Evolutionary conservation across 2,329 filamentous ascomycete species (phyloP).

Genomic region (Fusarium sp.): DNA sequence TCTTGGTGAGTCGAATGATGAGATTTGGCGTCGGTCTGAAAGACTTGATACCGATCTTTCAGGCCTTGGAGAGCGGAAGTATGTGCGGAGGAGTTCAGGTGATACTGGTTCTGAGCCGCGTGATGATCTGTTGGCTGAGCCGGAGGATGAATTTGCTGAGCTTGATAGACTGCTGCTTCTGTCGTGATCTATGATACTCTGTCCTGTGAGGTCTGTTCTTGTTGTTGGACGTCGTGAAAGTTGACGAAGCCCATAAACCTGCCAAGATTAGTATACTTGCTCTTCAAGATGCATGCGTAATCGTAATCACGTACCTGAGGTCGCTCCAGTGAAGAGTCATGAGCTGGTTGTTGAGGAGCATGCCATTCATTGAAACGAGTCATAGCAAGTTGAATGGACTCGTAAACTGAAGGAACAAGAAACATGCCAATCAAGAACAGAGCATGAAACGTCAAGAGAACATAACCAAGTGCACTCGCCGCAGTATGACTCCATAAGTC

Average conservation of each 20-base stretch:
- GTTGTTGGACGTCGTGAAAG: constrained; percentile 45
- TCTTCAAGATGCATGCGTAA: rapidly evolving
- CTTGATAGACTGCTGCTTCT: constrained; percentile 9
- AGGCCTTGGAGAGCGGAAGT: constrained; percentile 40
- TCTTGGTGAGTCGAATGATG: constrained; percentile 3
- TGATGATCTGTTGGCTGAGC: constrained; percentile 12
- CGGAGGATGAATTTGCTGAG: background rate
- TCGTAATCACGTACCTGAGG: constrained; percentile 30
- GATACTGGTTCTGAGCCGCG: constrained; percentile 8
- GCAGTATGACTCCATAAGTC: constrained; percentile 72
- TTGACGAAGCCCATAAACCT: constrained; percentile 47
- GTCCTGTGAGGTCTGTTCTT: constrained; percentile 30
- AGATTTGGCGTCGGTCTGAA: constrained; percentile 4
- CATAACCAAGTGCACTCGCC: constrained; percentile 77
- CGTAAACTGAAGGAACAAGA: constrained; percentile 29
- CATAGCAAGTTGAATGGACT: constrained; percentile 13
- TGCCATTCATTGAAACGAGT: background rate
- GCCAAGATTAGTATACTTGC: constrained; percentile 62
- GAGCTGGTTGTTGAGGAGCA: background rate
- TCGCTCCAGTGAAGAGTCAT: background rate
- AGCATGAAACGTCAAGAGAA: constrained; percentile 74
- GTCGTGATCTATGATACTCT: background rate
- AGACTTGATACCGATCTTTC: constrained; percentile 15
- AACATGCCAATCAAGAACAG: constrained; percentile 58
- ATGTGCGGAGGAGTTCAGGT: constrained; percentile 30